Base-by-base conservation (phyloP, 1,284 basidiomycete species). In the Singerocomus inundabilis region DNA sequence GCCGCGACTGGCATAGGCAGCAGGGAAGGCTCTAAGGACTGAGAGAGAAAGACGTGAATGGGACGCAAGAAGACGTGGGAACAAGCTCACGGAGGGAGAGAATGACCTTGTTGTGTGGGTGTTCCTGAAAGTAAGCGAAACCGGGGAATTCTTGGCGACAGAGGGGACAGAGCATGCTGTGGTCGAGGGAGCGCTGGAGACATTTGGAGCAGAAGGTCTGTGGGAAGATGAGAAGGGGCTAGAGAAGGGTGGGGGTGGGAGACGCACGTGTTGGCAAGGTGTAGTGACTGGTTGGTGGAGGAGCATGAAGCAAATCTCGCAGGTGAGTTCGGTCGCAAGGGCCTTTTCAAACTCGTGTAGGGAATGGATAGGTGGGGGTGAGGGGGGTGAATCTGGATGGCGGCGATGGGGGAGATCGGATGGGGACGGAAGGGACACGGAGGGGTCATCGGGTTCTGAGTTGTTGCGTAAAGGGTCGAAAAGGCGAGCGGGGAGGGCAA, bases 191-290 rank as follows among this genome's bases (percentile, higher is more conserved):
- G 41, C 94, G 85, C 49, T 91, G 85, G 25, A 98, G 80, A 70
- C 94, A 98, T 59, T 82, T 83, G 11, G 81, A 77, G 68, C 96
- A 98, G 70, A 95, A 98, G 0, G 94, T 95, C 88, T 93, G 64
- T 4, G 18, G 30, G 36, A 26, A 40, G 31, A 40, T 52, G 52
- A 63, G 59, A 53, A 41, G 31, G 15, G 40, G 28, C 44, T 13
- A 34, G 49, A 35, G 21, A n/a, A n/a, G n/a, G 41, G 28, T 30
- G 25, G 55, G 39, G 42, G 38, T 37, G 44, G 49, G 41, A 45
- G 46, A 75, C 88, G 67, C 64, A 90, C 90, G 72, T 98, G 94
- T 66, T 96, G 93, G 67, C 95, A 98, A 4, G 91, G 90, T 2
- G 93, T 92, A 8, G 95, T 98, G 49, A 95, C 76, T 2, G 94